A percentile compares a stretch with the other conserved stretches of the same genome.
These are phyloP conservation scores for Cytospora paraplurivora DNA, from an alignment of 2,329 filamentous ascomycete species.

Conservation along the genomic window DNA sequence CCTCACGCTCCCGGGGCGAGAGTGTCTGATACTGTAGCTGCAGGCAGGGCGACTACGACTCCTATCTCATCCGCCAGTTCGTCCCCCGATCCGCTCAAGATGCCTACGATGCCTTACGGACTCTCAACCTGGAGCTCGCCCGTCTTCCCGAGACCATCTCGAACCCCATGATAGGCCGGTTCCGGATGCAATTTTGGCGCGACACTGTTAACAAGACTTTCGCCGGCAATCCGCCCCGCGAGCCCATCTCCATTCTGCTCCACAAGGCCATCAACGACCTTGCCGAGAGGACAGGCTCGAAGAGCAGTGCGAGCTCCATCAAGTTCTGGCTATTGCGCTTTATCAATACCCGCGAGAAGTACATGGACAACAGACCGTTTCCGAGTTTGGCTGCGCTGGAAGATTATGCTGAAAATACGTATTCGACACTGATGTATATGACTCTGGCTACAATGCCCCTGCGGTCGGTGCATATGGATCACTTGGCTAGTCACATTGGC, in stretches of 20 bases:
- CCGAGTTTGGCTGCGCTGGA: conserved; percentile 73
- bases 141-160: conserved; percentile 88
- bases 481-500: conserved; percentile 91
- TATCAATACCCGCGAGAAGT: conserved; percentile 77
- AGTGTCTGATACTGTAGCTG: conserved; percentile 4
- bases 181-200: conserved; percentile 95
- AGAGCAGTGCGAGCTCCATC: conserved; percentile 51
- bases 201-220: conserved; percentile 81
- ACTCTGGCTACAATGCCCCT: conserved; percentile 79
- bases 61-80: conserved; percentile 83
- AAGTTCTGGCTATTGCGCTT: conserved; percentile 77
- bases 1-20: neutral
- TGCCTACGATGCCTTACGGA: conserved; percentile 86
- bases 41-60: conserved; percentile 86
- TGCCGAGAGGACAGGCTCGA: conserved; percentile 44
- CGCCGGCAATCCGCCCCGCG: conserved; percentile 76
- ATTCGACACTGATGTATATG: conserved; percentile 88
- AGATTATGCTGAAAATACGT: conserved; percentile 90
- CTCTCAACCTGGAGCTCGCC: conserved; percentile 90
- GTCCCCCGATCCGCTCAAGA: conserved; percentile 74
- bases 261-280: conserved; percentile 70
- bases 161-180: conserved; percentile 79
- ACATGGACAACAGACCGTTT: conserved; percentile 83
- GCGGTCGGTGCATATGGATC: conserved; percentile 81
- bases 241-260: conserved; percentile 86